These are phyloP conservation scores for Cladophialophora psammophila DNA, from an alignment of 2,329 filamentous ascomycete genomes.

Conservation along the genomic window DNA sequence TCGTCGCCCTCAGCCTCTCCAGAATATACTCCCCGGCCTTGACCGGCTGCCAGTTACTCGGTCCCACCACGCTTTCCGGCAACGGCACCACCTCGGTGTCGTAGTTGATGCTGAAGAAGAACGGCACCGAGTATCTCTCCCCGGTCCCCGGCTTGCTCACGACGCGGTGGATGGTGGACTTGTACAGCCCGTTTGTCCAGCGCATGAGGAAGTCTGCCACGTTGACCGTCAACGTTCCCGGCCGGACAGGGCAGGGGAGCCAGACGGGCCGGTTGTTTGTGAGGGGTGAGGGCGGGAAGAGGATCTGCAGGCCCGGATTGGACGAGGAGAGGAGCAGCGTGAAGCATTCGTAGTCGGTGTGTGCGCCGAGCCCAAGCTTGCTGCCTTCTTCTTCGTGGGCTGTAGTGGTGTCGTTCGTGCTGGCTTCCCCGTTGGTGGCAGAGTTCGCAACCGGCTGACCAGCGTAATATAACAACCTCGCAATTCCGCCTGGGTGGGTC, in stretches of 20 bases:
- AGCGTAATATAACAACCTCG: conserved; percentile 42
- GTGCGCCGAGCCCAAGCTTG: conserved; percentile 40
- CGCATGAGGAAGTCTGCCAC: conserved; percentile 55
- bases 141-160: conserved; percentile 47
- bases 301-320: conserved; percentile 40
- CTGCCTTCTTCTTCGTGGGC: conserved; percentile 6
- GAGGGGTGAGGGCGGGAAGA: conserved; percentile 38
- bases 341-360: conserved; percentile 55
- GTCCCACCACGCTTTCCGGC: conserved; percentile 42
- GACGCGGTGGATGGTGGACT: conserved; percentile 53
- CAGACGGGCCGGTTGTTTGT: conserved; percentile 38
- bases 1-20: conserved; percentile 39
- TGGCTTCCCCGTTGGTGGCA: background rate
- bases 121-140: conserved; percentile 53
- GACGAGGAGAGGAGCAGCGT: conserved; percentile 54
- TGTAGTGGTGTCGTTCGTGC: background rate
- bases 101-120: conserved; percentile 47
- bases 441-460: conserved; percentile 22
- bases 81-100: conserved; percentile 42
- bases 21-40: conserved; percentile 41
- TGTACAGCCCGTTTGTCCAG: conserved; percentile 54
- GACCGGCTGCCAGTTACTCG: conserved; percentile 35
- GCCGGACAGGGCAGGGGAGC: conserved; percentile 40
- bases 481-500: conserved; percentile 56
- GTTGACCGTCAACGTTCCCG: conserved; percentile 56